Conservation (phyloP, 2,329 filamentous ascomycete genomes). For the Fonsecaea erecta region DNA sequence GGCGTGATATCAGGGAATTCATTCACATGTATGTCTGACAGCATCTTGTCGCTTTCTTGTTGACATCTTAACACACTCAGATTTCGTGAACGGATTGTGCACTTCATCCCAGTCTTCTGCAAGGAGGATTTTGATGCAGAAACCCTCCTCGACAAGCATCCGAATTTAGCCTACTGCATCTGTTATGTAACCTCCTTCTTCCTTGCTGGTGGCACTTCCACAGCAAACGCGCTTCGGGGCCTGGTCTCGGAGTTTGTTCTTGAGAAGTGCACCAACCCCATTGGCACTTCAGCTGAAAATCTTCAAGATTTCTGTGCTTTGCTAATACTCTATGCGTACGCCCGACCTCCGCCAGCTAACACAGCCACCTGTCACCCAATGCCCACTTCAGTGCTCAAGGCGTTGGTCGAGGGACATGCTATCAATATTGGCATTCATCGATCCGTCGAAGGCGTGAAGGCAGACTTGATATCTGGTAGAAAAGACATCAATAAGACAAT, state of each 20-base stretch:
- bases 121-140: conserved; percentile 3
- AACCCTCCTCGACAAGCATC: neutral
- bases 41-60: neutral
- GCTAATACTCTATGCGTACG: neutral
- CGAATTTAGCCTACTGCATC: neutral
- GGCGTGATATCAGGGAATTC: neutral
- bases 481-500: neutral
- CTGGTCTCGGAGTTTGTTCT: neutral
- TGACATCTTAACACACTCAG: neutral
- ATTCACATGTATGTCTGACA: conserved; percentile 5
- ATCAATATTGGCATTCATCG: conserved; percentile 5
- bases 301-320: neutral
- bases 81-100: conserved; percentile 1
- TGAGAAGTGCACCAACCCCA: conserved; percentile 1
- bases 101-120: neutral
- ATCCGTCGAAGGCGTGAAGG: neutral
- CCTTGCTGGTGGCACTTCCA: neutral
- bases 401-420: conserved; percentile 5
- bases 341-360: neutral
- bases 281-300: neutral
- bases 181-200: conserved; percentile 1
- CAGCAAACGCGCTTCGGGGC: neutral
- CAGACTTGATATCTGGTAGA: neutral
- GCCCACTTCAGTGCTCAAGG: conserved; percentile 2
- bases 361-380: neutral